Conservation (phyloP, 805 yeast species). For the Kodamaea nitidulidarum region DNA sequence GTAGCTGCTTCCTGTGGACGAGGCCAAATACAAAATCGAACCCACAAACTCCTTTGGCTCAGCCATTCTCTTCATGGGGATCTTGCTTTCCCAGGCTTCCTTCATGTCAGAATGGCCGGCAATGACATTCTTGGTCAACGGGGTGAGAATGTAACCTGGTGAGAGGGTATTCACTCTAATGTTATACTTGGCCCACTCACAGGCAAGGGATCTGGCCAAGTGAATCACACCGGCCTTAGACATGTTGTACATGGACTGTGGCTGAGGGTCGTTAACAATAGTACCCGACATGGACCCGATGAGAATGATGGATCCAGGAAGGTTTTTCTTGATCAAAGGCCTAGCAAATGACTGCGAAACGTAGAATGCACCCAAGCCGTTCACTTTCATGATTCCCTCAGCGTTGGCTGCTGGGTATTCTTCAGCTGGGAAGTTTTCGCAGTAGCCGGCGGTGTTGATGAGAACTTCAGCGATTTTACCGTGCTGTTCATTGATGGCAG, state of each 20-base stretch:
- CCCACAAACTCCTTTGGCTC: constrained; percentile 83
- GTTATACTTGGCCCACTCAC: constrained; percentile 76
- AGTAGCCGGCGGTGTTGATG: constrained; percentile 80
- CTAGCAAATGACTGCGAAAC: constrained; percentile 69
- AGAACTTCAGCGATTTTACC: constrained; percentile 59
- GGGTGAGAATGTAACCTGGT: constrained; percentile 80
- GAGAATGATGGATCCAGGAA: constrained; percentile 59
- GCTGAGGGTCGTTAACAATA: constrained; percentile 75
- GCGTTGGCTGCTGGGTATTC: constrained; percentile 72
- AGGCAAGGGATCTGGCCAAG: constrained; percentile 68
- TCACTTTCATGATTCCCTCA: constrained; percentile 64
- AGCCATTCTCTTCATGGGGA: constrained; percentile 81
- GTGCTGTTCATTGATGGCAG: constrained; percentile 53
- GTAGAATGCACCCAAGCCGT: constrained; percentile 70
- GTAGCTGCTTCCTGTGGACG: constrained; percentile 66
- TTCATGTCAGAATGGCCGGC: constrained; percentile 58
- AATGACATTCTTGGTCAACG: constrained; percentile 69
- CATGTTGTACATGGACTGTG: constrained; percentile 78
- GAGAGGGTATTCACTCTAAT: constrained; percentile 74
- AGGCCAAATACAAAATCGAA: constrained; percentile 66
- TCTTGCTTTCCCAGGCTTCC: constrained; percentile 65
- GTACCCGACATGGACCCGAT: constrained; percentile 80
- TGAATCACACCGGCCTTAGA: constrained; percentile 85
- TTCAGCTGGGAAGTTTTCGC: constrained; percentile 75
- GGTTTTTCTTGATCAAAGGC: constrained; percentile 54